Evolutionary conservation across 2,329 filamentous ascomycete species (phyloP).

Genomic region (Trichoderma lentiforme): DNA sequence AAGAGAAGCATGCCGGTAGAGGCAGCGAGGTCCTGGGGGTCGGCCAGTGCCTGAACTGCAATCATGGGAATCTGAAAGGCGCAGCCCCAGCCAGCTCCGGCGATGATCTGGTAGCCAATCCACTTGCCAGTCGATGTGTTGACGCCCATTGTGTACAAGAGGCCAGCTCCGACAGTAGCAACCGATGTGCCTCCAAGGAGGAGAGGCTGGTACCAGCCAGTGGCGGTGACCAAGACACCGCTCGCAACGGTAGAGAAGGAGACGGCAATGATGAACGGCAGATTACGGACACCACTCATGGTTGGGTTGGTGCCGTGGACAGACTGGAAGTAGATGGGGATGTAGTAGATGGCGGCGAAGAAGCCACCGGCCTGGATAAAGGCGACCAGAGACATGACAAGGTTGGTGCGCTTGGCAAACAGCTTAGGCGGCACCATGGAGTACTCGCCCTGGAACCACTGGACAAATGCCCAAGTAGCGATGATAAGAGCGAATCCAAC

Average conservation of each 20-base stretch:
- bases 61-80: conserved; percentile 51
- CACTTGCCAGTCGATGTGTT: conserved; percentile 41
- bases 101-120: conserved; percentile 53
- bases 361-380: conserved; percentile 44
- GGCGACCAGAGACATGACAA: conserved; percentile 36
- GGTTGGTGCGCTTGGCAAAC: conserved; percentile 38
- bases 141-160: conserved; percentile 41
- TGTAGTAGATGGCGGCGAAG: conserved; percentile 45
- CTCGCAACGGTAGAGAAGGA: conserved; percentile 40
- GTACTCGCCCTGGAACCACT: conserved; percentile 44
- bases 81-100: conserved; percentile 45
- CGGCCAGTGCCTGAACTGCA: conserved; percentile 42
- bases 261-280: conserved; percentile 45
- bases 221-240: conserved; percentile 38
- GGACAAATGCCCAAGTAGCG: conserved; percentile 34
- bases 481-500: conserved; percentile 38
- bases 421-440: conserved; percentile 42
- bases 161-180: conserved; percentile 42
- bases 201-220: conserved; percentile 43
- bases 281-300: conserved; percentile 41
- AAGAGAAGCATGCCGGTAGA: conserved; percentile 46
- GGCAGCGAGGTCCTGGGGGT: conserved; percentile 42
- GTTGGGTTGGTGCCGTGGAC: conserved; percentile 41
- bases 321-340: conserved; percentile 47
- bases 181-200: conserved; percentile 45